A percentile compares a stretch with the other conserved stretches of the same genome.
phyloP scores from a whole-genome alignment of 495 filamentous ascomycete genomes.

The Glonium stellatum region DNA sequence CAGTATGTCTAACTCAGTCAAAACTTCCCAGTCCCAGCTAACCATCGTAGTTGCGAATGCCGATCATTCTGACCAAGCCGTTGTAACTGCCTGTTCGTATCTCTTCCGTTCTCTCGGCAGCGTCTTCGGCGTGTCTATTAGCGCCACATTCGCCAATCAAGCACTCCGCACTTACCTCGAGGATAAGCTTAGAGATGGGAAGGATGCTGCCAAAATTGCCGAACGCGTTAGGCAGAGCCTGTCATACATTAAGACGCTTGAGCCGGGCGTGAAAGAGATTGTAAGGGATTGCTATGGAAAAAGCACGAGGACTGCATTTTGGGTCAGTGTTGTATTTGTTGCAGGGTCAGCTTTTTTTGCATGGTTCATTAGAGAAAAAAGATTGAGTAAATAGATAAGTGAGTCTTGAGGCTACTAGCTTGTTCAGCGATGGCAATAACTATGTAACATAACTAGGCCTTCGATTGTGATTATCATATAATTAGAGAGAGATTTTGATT shows the following conservation, averaged over 20 bases:
- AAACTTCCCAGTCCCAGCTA: background rate
- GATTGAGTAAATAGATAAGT: constrained; percentile 7
- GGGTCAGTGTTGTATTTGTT: constrained; percentile 29
- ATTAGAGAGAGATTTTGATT: too few species aligned
- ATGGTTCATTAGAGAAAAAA: constrained; percentile 35
- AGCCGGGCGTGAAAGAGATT: constrained; percentile 50
- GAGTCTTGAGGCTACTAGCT: background rate
- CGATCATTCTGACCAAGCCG: constrained; percentile 59
- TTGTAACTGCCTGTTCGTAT: constrained; percentile 79
- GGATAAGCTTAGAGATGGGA: constrained; percentile 45
- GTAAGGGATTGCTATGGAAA: constrained; percentile 65
- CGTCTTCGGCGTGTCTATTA: constrained; percentile 63
- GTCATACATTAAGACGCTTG: constrained; percentile 61
- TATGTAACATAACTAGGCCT: too few species aligned
- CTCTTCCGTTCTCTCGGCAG: constrained; percentile 80
- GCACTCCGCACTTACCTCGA: constrained; percentile 54
- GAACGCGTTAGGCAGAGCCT: constrained; percentile 66
- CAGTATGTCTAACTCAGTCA: constrained; percentile 40
- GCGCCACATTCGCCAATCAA: constrained; percentile 69
- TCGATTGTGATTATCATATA: too few species aligned
- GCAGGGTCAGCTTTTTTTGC: constrained; percentile 29
- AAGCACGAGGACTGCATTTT: constrained; percentile 33
- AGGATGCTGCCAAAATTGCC: constrained; percentile 63
- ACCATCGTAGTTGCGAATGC: constrained; percentile 54
- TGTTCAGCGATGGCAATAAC: too few species aligned